phyloP scores from a whole-genome alignment of 192 early-diverging fungal genomes.

The Coemansia reversa region DNA sequence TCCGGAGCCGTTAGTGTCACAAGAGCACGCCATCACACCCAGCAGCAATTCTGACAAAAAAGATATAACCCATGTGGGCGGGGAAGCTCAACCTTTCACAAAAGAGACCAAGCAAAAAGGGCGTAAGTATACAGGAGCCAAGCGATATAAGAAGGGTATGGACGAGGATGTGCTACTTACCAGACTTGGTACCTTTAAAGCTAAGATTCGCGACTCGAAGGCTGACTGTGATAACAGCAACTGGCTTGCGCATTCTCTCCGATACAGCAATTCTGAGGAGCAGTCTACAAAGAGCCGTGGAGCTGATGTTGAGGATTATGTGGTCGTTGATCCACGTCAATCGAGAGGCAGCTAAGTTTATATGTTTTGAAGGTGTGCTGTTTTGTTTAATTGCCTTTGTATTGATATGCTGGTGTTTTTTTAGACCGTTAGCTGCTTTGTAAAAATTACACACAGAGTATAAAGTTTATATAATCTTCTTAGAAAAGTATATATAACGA shows the following conservation, averaged over 20 bases:
- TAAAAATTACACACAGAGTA: too few relatives aligned
- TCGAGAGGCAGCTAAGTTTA: not conserved
- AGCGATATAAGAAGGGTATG: slow-evolving; percentile 23
- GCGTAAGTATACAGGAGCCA: not conserved
- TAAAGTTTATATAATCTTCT: too few relatives aligned
- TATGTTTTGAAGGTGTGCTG: not conserved
- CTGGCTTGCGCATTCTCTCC: slow-evolving; percentile 79
- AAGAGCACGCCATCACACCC: not conserved
- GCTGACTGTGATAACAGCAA: slow-evolving; percentile 46
- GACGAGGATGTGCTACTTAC: slow-evolving; percentile 57
- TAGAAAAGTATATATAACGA: too few relatives aligned
- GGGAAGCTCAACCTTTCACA: slow-evolving; percentile 1
- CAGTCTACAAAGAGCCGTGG: slow-evolving; percentile 51
- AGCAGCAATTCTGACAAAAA: not conserved
- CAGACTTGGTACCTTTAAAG: slow-evolving; percentile 28
- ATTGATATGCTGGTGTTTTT: too few relatives aligned
- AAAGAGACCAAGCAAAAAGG: slow-evolving; percentile 23
- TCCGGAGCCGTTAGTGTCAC: not conserved
- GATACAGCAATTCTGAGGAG: slow-evolving; percentile 73
- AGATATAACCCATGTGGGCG: not conserved
- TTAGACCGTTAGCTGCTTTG: too few relatives aligned
- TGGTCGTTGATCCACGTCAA: slow-evolving; percentile 65
- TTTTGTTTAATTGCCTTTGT: too few relatives aligned
- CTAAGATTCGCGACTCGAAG: slow-evolving; percentile 59
- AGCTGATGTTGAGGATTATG: slow-evolving; percentile 61